Evolutionary conservation across 1,284 basidiomycete species (phyloP).

Genomic region (Moesziomyces sp.): DNA sequence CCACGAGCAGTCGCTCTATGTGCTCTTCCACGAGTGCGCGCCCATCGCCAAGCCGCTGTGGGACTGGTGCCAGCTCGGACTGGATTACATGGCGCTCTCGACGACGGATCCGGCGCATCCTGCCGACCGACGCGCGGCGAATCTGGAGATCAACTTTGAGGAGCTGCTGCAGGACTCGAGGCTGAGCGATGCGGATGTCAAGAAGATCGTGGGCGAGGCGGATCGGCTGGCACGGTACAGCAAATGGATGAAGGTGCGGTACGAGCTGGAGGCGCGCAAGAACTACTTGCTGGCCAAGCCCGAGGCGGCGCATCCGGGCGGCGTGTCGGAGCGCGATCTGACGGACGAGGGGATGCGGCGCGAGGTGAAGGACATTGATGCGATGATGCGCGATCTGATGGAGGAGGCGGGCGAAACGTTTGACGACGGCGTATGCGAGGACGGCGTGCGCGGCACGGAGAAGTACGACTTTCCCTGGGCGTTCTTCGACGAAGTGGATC

Average conservation of each 20-base stretch:
- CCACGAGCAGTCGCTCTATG: constrained; percentile 64
- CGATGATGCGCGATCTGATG: constrained; percentile 57
- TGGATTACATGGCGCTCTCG: constrained; percentile 64
- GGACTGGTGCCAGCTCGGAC: constrained; percentile 59
- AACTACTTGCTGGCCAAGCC: constrained; percentile 58
- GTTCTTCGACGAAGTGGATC: constrained; percentile 59
- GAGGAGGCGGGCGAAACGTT: constrained; percentile 42
- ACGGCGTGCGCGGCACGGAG: constrained; percentile 60
- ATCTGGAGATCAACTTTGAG: constrained; percentile 66
- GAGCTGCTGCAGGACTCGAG: constrained; percentile 62
- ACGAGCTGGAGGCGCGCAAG: constrained; percentile 62
- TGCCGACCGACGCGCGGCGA: constrained; percentile 55
- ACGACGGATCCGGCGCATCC: constrained; percentile 64
- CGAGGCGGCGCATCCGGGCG: constrained; percentile 43
- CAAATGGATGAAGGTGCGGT: constrained; percentile 65
- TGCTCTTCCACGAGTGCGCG: constrained; percentile 62
- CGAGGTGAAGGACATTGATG: constrained; percentile 54
- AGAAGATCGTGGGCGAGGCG: constrained; percentile 55
- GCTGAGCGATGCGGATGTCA: constrained; percentile 57
- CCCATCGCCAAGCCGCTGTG: constrained; percentile 58
- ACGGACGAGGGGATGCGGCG: constrained; percentile 41
- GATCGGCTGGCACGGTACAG: constrained; percentile 53
- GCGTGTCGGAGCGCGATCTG: constrained; percentile 47
- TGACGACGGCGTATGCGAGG: constrained; percentile 56
- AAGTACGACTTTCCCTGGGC: constrained; percentile 59